Base-by-base conservation (phyloP, 345 rosid genomes). In the Camelina sativa region DNA sequence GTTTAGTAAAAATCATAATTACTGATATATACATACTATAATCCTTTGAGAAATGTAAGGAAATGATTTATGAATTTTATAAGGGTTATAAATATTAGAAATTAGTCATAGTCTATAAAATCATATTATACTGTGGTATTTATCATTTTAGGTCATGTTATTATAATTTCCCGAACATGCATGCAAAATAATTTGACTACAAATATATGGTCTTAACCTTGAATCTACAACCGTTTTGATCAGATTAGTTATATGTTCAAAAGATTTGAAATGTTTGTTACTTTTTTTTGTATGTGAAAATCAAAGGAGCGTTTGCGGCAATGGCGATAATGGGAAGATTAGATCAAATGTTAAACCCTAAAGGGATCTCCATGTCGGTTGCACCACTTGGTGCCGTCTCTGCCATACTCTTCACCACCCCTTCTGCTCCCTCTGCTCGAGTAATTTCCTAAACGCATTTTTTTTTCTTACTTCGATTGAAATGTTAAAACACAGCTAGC, bases 381-480 rank as follows among this genome's bases (percentile, higher is more conserved):
- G 92, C 96, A 12, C 97, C 97, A 3, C 62, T 87, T 30, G 97
- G 97, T 5, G 93, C 96, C 20, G 97, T 92, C 69, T 86, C 79
- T 65, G 91, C 97, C 15, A 88, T 87, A 32, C 96, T 92, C 64
- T 87, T 90, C 76, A 75, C 87, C 66, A 30, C 87, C n/a, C 96
- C 97, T 8, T 77, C 88, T 17, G 72, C 92, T 68, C 93, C 96
- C 34, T 84, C 89, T 61, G 96, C 96, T 32, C 82, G 91, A 62
- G 69, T 71, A 32, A 11, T 16, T 58, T 46, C 43, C 23, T 16
- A 38, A 22, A 23, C 10, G 16, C 23, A 23, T 23, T 23, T 23
- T n/a, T 23, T 41, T 57, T 17, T 6, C 4, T 20, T 37, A n/a
- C 51, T 12, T 67, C 70, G 50, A 91, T 89, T 15, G 84, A 86